Evolutionary conservation across 352 stramenopile species (phyloP).

Genomic region (Elongisporangium undulatum): DNA sequence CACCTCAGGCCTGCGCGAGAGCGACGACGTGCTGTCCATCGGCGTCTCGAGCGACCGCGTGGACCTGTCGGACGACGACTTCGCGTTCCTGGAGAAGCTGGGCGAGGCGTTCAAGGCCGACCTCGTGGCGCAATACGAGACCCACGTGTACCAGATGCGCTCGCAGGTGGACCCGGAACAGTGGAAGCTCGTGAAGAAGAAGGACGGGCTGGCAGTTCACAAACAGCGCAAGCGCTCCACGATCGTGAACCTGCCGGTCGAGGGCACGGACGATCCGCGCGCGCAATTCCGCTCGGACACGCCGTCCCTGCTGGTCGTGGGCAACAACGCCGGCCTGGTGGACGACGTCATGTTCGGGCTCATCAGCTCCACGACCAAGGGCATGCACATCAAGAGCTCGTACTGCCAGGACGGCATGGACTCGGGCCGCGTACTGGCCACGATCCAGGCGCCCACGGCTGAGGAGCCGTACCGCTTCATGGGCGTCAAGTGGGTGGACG

Average conservation of each 20-base stretch:
- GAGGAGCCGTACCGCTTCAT: conserved; percentile 53
- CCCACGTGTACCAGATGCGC: background rate
- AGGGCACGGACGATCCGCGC: background rate
- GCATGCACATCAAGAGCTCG: conserved; percentile 58
- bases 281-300: background rate
- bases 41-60: background rate
- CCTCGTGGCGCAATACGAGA: background rate
- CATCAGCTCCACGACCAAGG: conserved; percentile 34
- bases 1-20: background rate
- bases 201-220: conserved; percentile 48
- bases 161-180: conserved; percentile 32
- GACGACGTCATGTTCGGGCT: conserved; percentile 65
- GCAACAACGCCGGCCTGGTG: conserved; percentile 37
- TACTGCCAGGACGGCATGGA: conserved; percentile 34
- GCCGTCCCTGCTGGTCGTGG: conserved; percentile 40
- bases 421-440: conserved; percentile 37
- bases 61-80: background rate
- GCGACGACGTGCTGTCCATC: background rate
- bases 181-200: conserved; percentile 67
- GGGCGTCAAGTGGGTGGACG: conserved; percentile 49
- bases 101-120: background rate
- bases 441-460: conserved; percentile 25
- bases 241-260: background rate
- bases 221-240: conserved; percentile 27
- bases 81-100: background rate